These are phyloP conservation scores for Nakazawaea holstii DNA, from an alignment of 805 yeast genomes.

Conservation along the genomic window DNA sequence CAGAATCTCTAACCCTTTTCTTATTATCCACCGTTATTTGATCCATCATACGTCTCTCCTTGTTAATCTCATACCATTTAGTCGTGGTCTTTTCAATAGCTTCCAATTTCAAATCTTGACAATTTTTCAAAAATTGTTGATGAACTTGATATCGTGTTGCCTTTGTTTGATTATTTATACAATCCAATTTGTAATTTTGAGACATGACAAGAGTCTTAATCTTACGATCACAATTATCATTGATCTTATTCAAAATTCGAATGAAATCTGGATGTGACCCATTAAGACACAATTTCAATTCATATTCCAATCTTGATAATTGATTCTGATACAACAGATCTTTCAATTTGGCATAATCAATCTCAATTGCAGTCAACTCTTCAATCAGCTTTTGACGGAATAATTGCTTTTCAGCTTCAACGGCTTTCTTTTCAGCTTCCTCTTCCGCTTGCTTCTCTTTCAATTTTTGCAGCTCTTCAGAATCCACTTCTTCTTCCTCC, in stretches of 20 bases:
- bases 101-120: slow-evolving; percentile 59
- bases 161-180: slow-evolving; percentile 75
- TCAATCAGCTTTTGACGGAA: slow-evolving; percentile 60
- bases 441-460: slow-evolving; percentile 17
- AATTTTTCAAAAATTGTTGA: slow-evolving; percentile 70
- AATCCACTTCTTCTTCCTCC: slow-evolving; percentile 20
- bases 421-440: slow-evolving; percentile 16
- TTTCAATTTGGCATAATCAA: slow-evolving; percentile 79
- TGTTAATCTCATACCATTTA: slow-evolving; percentile 87
- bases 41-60: slow-evolving; percentile 82
- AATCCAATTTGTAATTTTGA: slow-evolving; percentile 62
- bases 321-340: slow-evolving; percentile 85
- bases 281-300: slow-evolving; percentile 76
- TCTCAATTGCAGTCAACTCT: slow-evolving; percentile 74
- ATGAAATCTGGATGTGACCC: slow-evolving; percentile 92
- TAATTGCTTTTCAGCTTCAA: slow-evolving; percentile 28
- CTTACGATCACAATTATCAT: slow-evolving; percentile 67
- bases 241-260: slow-evolving; percentile 63
- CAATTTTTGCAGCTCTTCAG: slow-evolving; percentile 15
- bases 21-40: slow-evolving; percentile 29
- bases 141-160: slow-evolving; percentile 78
- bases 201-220: slow-evolving; percentile 30
- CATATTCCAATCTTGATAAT: slow-evolving; percentile 69
- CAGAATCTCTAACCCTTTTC: slow-evolving; percentile 25
- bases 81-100: slow-evolving; percentile 72